A percentile compares a stretch with the other conserved stretches of the same genome.
These are phyloP conservation scores for Incumbomyces delicatus DNA, from an alignment of 2,329 filamentous ascomycete genomes.

Conservation along the genomic window DNA sequence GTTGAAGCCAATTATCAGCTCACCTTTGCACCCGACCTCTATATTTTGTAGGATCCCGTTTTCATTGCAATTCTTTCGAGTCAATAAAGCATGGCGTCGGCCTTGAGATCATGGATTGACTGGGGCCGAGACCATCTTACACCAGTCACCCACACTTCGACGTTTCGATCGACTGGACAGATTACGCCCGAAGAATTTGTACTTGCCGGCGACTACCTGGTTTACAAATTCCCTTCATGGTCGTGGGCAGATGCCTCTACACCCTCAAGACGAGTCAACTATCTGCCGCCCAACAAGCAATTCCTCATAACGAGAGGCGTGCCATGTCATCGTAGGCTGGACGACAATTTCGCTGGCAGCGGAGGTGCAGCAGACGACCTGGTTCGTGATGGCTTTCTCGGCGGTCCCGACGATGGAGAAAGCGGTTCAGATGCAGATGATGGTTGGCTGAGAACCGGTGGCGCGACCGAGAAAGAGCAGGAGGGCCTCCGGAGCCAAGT, in stretches of 20 bases:
- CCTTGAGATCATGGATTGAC: slow-evolving; percentile 86
- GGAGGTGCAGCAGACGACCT: slow-evolving; percentile 78
- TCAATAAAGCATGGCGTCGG: slow-evolving; percentile 55
- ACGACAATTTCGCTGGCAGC: slow-evolving; percentile 86
- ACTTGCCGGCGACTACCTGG: slow-evolving; percentile 89
- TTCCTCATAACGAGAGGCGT: slow-evolving; percentile 91
- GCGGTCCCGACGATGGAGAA: slow-evolving; percentile 38
- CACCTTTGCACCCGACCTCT: too few species aligned
- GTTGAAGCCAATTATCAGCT: too few species aligned
- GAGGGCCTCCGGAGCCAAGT: slow-evolving; percentile 72
- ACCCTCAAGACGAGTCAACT: slow-evolving; percentile 64
- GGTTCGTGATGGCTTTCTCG: slow-evolving; percentile 63
- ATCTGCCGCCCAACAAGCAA: slow-evolving; percentile 84
- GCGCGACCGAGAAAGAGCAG: slow-evolving; percentile 50
- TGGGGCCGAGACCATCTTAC: slow-evolving; percentile 85
- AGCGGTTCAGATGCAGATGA: slow-evolving; percentile 52
- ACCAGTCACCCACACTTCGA: slow-evolving; percentile 79
- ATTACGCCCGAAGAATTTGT: slow-evolving; percentile 97
- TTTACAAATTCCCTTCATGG: slow-evolving; percentile 99
- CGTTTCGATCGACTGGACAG: slow-evolving; percentile 85
- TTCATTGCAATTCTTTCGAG: too few species aligned
- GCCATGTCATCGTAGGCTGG: slow-evolving; percentile 80
- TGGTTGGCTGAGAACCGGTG: slow-evolving; percentile 85
- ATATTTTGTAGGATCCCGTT: too few species aligned
- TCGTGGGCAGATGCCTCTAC: slow-evolving; percentile 85